Conservation (phyloP, 768 basidiomycete species). For the Podaxis pistillaris region DNA sequence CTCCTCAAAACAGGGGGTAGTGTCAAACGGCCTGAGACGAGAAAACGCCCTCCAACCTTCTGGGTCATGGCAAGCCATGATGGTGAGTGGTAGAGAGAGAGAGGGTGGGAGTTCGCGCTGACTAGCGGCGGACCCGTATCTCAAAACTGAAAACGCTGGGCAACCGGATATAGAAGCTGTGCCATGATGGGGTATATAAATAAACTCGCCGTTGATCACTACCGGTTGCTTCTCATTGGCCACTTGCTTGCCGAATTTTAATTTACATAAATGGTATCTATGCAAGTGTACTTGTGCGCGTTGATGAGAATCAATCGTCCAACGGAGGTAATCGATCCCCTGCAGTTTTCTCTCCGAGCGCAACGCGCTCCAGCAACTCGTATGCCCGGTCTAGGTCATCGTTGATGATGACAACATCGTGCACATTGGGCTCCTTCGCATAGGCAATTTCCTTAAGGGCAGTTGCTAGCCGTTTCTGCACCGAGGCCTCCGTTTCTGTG, state of each 20-base stretch:
- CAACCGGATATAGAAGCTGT: not conserved
- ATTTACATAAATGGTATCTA: not conserved
- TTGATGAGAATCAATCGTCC: conserved; percentile 40
- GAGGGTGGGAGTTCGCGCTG: not conserved
- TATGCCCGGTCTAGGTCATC: conserved; percentile 87
- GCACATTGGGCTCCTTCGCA: conserved; percentile 70
- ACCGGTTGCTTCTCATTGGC: not conserved
- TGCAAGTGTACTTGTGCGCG: not conserved
- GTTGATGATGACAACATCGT: conserved; percentile 87
- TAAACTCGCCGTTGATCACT: not conserved
- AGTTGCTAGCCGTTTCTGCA: conserved; percentile 72
- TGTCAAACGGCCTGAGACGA: conserved; percentile 60
- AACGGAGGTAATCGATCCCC: conserved; percentile 69
- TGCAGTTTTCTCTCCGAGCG: conserved; percentile 60
- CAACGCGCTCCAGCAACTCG: conserved; percentile 68
- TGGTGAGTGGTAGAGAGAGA: conserved; percentile 29
- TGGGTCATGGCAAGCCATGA: conserved; percentile 41
- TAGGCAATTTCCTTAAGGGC: conserved; percentile 82
- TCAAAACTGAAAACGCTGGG: not conserved
- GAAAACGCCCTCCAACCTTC: conserved; percentile 74
- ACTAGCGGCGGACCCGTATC: not conserved
- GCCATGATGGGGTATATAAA: not conserved
- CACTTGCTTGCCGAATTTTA: not conserved
- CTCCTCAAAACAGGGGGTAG: conserved; percentile 82
- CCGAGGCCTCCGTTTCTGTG: conserved; percentile 74